A percentile compares a stretch with the other conserved stretches of the same genome.
Evolutionary conservation across 2,329 filamentous ascomycete genomes (phyloP).

Genomic region (Colletotrichum echinochloae): DNA sequence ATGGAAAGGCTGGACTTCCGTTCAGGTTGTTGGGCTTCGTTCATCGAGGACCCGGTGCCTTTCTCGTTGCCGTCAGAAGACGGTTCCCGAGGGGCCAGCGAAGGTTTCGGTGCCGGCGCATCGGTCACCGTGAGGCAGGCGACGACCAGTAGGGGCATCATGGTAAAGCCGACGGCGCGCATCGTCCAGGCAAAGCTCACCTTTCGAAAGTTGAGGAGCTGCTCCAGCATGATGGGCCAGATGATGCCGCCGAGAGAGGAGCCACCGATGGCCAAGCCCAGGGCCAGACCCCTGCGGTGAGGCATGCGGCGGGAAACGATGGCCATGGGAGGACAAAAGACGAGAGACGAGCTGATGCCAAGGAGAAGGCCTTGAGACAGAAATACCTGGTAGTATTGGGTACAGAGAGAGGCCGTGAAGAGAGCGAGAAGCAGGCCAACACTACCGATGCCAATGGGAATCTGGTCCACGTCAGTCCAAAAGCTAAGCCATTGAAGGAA

Average conservation of each 20-base stretch:
- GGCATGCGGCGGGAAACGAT: constrained; percentile 51
- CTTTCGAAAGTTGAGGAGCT: constrained; percentile 22
- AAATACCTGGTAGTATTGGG: constrained; percentile 57
- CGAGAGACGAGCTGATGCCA: constrained; percentile 57
- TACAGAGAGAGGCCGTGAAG: constrained; percentile 27
- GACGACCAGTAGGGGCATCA: constrained; percentile 2
- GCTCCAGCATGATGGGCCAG: constrained; percentile 33
- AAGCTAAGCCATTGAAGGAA: constrained; percentile 52
- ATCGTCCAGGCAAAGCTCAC: constrained; percentile 25
- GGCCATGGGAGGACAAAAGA: constrained; percentile 54
- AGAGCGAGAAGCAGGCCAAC: constrained; percentile 45
- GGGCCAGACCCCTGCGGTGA: constrained; percentile 45
- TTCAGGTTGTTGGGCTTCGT: background rate
- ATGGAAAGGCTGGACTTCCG: constrained; percentile 33
- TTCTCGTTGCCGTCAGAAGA: constrained; percentile 16
- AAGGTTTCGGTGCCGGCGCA: background rate
- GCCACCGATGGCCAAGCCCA: constrained; percentile 50
- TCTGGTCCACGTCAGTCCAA: constrained; percentile 52
- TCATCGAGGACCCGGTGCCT: background rate
- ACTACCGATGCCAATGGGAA: constrained; percentile 61
- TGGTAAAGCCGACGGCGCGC: constrained; percentile 16
- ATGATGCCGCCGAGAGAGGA: constrained; percentile 45
- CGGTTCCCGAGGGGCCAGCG: background rate
- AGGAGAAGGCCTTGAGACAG: constrained; percentile 58
- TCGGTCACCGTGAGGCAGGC: constrained; percentile 42